These are phyloP conservation scores for Aegilops speltoides DNA, from an alignment of 176 grass and related monocot species.

Conservation along the genomic window DNA sequence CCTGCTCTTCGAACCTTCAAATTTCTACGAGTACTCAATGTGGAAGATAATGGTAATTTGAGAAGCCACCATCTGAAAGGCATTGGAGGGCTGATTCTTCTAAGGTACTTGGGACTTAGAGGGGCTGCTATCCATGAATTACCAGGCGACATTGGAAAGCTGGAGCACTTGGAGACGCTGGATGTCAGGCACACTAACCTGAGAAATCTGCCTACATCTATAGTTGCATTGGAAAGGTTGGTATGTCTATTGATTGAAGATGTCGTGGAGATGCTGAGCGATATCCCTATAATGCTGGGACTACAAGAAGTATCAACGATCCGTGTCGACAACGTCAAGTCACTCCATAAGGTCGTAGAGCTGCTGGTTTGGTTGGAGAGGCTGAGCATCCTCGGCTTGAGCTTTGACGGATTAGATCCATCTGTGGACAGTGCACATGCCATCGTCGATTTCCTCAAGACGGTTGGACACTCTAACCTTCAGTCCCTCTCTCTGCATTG, in stretches of 20 bases:
- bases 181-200: neutral
- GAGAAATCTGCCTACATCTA: neutral
- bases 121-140: neutral
- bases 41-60: neutral
- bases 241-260: neutral
- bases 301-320: too few species aligned
- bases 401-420: too few species aligned
- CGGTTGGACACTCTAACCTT: neutral
- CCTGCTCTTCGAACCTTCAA: neutral
- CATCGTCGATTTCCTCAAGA: neutral
- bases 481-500: neutral
- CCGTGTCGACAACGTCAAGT: neutral
- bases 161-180: neutral
- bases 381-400: neutral
- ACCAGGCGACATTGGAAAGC: neutral
- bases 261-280: fast-evolving
- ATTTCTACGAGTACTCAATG: neutral
- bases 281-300: neutral
- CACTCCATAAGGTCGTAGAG: neutral
- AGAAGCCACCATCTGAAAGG: neutral
- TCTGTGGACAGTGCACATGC: too few species aligned
- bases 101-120: slow-evolving; percentile 17
- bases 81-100: neutral
- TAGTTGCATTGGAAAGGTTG: neutral
- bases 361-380: neutral